Evolutionary conservation across 495 filamentous ascomycete species (phyloP).

Genomic region (Neurospora cerealis): DNA sequence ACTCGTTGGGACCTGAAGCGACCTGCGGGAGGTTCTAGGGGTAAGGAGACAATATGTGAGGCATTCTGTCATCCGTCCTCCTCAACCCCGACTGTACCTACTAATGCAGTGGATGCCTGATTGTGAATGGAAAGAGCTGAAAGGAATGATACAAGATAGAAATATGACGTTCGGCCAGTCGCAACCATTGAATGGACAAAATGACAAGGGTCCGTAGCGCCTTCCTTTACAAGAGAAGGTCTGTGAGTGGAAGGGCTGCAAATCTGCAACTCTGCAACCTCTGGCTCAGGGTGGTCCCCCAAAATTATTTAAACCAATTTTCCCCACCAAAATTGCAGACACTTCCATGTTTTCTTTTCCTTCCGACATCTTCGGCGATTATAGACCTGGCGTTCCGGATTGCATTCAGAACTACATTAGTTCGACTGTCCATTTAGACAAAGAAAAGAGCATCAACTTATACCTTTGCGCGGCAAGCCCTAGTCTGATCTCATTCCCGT

Average conservation of each 20-base stretch:
- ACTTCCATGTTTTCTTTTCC: background rate
- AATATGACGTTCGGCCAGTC: background rate
- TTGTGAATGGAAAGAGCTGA: background rate
- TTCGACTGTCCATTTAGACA: background rate
- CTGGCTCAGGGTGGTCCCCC: background rate
- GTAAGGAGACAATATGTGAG: background rate
- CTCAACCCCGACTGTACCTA: background rate
- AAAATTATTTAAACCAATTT: background rate
- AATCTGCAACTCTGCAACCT: background rate
- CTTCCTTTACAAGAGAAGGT: background rate
- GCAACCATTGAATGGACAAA: background rate
- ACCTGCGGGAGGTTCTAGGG: background rate
- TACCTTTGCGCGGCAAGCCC: background rate
- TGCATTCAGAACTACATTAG: background rate
- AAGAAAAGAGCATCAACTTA: background rate
- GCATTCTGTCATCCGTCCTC: background rate
- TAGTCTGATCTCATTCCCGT: background rate
- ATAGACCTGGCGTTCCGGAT: background rate
- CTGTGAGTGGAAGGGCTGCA: background rate
- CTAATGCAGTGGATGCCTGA: background rate
- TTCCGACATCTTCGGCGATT: background rate
- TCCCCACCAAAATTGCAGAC: background rate
- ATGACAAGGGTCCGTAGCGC: background rate
- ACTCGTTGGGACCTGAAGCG: background rate
- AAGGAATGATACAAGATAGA: background rate